Evolutionary conservation across 2,329 filamentous ascomycete species (phyloP).

Genomic region (Hypomyces rosellus): DNA sequence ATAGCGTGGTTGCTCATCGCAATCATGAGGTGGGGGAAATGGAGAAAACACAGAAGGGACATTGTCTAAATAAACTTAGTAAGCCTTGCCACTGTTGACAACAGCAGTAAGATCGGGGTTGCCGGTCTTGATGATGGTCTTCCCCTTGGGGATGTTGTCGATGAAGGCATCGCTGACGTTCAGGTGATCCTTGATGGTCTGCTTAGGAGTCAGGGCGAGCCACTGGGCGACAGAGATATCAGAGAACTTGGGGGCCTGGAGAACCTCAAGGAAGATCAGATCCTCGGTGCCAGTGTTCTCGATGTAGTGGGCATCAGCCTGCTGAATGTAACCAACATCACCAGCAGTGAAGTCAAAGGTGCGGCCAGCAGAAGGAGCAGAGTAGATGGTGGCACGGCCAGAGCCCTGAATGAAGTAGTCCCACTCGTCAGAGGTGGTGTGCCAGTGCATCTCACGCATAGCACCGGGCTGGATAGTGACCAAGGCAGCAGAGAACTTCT

Average conservation of each 20-base stretch:
- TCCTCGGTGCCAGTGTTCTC: conserved; percentile 55
- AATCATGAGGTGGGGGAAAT: too few species aligned
- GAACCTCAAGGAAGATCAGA: conserved; percentile 53
- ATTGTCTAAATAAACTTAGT: not conserved
- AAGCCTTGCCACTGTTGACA: conserved; percentile 15
- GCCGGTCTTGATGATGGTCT: conserved; percentile 36
- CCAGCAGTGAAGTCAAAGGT: conserved; percentile 56
- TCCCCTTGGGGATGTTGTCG: conserved; percentile 32
- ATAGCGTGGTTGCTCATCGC: too few species aligned
- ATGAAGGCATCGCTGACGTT: conserved; percentile 32
- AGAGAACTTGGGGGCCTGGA: conserved; percentile 45
- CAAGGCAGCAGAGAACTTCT: conserved; percentile 48
- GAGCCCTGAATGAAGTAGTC: conserved; percentile 52
- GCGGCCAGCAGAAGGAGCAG: conserved; percentile 41
- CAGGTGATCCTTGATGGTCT: conserved; percentile 53
- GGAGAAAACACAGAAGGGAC: too few species aligned
- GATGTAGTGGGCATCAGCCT: conserved; percentile 47
- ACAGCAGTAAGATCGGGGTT: conserved; percentile 31
- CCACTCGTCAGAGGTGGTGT: conserved; percentile 55
- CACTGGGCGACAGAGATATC: conserved; percentile 53
- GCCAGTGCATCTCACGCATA: conserved; percentile 60
- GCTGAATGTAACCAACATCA: conserved; percentile 53
- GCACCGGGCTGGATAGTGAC: conserved; percentile 56
- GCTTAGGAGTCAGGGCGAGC: conserved; percentile 50
- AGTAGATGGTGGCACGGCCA: conserved; percentile 50